A percentile compares a stretch with the other conserved stretches of the same genome.
phyloP scores from a whole-genome alignment of 2,329 filamentous ascomycete species.

The Colletotrichum lupini region DNA sequence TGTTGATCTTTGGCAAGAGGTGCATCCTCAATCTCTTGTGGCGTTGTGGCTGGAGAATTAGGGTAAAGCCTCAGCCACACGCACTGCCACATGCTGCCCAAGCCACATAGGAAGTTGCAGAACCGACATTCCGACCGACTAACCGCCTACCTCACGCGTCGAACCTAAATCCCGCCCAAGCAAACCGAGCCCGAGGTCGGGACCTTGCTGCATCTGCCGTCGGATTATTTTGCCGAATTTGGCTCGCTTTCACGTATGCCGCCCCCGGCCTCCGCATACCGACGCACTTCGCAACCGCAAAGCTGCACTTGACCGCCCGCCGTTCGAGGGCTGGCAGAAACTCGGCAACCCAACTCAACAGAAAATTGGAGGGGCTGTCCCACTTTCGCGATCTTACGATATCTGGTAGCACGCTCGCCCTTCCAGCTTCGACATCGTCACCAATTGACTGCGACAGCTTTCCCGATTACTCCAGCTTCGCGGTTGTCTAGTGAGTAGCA shows the following conservation, averaged over 20 bases:
- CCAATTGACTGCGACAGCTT: conserved; percentile 21
- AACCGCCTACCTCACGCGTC: too few species aligned
- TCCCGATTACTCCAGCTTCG: not conserved
- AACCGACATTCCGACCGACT: not conserved
- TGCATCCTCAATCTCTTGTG: not conserved
- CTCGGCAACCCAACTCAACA: conserved; percentile 30
- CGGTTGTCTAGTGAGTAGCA: conserved; percentile 21
- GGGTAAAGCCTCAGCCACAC: not conserved
- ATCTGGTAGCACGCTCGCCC: conserved; percentile 21
- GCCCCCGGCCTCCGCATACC: conserved; percentile 3
- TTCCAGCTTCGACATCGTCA: not conserved
- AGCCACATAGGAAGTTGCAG: not conserved
- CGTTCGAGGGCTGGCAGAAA: conserved; percentile 29
- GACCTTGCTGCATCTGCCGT: not conserved
- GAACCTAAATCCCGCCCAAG: not conserved
- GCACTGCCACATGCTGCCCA: not conserved
- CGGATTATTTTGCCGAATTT: conserved; percentile 21
- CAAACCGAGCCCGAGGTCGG: conserved; percentile 11
- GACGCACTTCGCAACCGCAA: conserved; percentile 10
- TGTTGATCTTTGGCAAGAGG: not conserved
- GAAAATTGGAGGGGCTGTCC: conserved; percentile 34
- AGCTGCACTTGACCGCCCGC: conserved; percentile 29
- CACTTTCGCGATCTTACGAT: conserved; percentile 31
- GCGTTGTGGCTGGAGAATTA: not conserved
- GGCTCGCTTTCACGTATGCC: conserved; percentile 10